Evolutionary conservation across 371 early-diverging fungal genomes (phyloP).

Genomic region (Haplosporangium sp.): DNA sequence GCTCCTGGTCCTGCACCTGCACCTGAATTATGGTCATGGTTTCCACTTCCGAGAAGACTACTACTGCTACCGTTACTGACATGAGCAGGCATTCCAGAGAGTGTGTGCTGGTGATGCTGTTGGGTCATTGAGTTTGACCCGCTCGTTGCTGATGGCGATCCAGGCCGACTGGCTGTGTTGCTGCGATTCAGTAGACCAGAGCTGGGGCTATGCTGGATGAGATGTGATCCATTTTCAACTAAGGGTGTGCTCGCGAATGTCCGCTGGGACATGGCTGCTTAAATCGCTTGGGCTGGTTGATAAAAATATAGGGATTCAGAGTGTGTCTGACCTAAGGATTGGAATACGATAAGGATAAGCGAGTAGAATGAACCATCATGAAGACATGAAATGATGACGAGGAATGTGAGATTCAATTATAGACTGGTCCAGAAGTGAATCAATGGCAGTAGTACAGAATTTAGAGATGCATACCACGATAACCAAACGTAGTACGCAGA

Average conservation of each 20-base stretch:
- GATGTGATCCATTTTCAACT: conserved; percentile 16
- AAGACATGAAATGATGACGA: no score
- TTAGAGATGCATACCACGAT: no score
- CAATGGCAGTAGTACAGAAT: no score
- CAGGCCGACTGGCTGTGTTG: conserved; percentile 48
- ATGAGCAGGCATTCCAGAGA: conserved; percentile 10
- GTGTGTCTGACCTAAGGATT: background rate
- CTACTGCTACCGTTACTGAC: conserved; percentile 11
- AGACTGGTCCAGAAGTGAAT: no score
- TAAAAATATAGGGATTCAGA: background rate
- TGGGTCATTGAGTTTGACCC: conserved; percentile 6
- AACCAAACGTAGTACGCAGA: background rate
- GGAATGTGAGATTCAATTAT: no score
- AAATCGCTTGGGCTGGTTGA: background rate
- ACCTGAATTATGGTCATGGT: conserved; percentile 3
- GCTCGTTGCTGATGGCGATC: conserved; percentile 27
- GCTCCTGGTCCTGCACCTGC: background rate
- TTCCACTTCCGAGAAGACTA: conserved; percentile 8
- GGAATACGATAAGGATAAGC: background rate
- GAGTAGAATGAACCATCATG: no score
- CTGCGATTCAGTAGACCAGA: conserved; percentile 28
- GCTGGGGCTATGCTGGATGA: conserved; percentile 32
- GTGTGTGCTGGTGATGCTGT: conserved; percentile 14
- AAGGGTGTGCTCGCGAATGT: conserved; percentile 16
- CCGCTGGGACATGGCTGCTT: conserved; percentile 39